Evolutionary conservation across 305 asterid species (phyloP), one percentile per base, ranked within the genome.

Genomic region (Plantago lanceolata): DNA sequence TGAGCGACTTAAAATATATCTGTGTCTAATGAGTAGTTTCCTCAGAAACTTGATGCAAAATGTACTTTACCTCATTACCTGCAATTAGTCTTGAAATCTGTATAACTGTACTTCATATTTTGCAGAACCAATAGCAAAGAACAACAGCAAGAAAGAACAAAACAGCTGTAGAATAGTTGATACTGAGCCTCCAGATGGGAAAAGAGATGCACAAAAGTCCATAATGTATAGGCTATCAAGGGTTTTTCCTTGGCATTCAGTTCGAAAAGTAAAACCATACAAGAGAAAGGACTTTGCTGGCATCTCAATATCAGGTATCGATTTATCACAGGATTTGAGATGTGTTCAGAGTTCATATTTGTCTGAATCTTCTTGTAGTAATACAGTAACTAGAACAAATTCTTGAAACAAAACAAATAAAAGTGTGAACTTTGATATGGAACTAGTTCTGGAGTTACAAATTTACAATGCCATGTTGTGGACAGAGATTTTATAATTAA

Each of bases 301-400:
- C 24, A 28, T 53, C 21, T 65, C 73, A 13, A 0, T 64, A 31
- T 74, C 79, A 71, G 82, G 82, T 78, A 78, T 64, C 19, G 6
- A 58, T 61, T 19, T 19, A 48, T 19, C 19, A 44, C 21, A 13
- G 57, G 4, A 24, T 52, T 57, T 66, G 21, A 56, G 48, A 33
- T 29, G 8, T 35, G 19, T 62, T 24, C 17, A 33, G 4, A 54
- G 15, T 17, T 14, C 7, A 33, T 33, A 33, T 8, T 49, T n/a
- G 11, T 49, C 20, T 49, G 54, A 18, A 0, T 17, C 11, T 17
- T 9, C 24, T 50, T 18, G 55, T 50, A 19, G 53, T 17, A 6
- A 49, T 49, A 17, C 24, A n/a, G 1, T 48, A 3, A 6, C 1
- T 16, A 3, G 19, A n/a, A 48, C 21, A 48, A 50, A 0, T 18